These are phyloP conservation scores for Aureobasidium sp. DNA, from an alignment of 2,329 filamentous ascomycete species.

Conservation along the genomic window DNA sequence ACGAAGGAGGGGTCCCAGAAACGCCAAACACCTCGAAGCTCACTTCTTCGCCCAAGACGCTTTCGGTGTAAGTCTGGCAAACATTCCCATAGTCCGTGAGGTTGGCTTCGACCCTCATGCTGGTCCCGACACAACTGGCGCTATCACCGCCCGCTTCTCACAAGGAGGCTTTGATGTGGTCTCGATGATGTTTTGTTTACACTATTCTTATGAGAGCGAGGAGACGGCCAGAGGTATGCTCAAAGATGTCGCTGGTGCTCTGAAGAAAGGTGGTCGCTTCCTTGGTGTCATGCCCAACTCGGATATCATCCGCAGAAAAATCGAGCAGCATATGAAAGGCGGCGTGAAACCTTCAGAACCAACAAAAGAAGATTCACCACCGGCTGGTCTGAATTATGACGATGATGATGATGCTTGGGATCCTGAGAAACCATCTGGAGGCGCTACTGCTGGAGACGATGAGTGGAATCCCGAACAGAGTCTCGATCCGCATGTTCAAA, in stretches of 20 bases:
- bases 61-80: constrained; percentile 73
- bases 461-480: constrained; percentile 36
- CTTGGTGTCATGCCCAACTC: constrained; percentile 97
- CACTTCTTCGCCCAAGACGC: constrained; percentile 90
- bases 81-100: constrained; percentile 71
- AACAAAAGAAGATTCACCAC: constrained; percentile 18
- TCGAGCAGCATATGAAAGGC: constrained; percentile 65
- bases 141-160: constrained; percentile 56
- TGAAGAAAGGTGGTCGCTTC: constrained; percentile 92
- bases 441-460: constrained; percentile 32
- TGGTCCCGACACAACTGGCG: constrained; percentile 44
- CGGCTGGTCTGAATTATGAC: constrained; percentile 17
- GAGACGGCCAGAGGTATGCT: constrained; percentile 86
- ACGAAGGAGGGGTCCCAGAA: constrained; percentile 35
- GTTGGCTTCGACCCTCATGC: constrained; percentile 77
- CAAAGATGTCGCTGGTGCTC: constrained; percentile 75
- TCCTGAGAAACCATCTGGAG: constrained; percentile 19
- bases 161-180: constrained; percentile 87
- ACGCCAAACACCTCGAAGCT: constrained; percentile 45
- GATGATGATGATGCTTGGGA: constrained; percentile 27
- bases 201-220: constrained; percentile 95
- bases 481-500: constrained; percentile 20
- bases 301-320: constrained; percentile 71
- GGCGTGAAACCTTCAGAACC: constrained; percentile 30
- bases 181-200: constrained; percentile 99